Base-by-base conservation (phyloP, 106 monocot species). In the Allium sativum region DNA sequence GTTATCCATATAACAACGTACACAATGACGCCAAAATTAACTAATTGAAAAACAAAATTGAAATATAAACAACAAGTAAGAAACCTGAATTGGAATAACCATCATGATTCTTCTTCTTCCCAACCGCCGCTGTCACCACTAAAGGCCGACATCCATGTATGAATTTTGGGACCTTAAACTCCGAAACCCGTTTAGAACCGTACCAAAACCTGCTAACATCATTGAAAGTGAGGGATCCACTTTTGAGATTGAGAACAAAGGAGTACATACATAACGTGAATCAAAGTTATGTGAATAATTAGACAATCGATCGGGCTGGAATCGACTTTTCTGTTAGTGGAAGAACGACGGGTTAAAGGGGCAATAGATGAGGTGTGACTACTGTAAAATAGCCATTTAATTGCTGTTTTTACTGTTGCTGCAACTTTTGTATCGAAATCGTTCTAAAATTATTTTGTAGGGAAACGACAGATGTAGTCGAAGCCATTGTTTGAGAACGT, bases 31-130 rank as follows among this genome's bases (percentile, higher is more conserved):
- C 31, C 31, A 31, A 31, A 31, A 31, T 0, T 0, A 31, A 5
- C 31, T 5, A 3, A 31, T 0, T 2, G 2, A 31, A 31, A 31
- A 31, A 5, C 31, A 31, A 31, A 31, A 31, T 31, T 31, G 5
- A 31, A 31, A 31, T 31, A 31, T 5, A 31, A 31, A 31, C 31
- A 31, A 31, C 2, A 5, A 31, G 1, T 31, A 3, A 31, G 31
- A 31, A 31, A 62, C 62, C 60, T 2, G 47, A 62, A 47, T 45
- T 46, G 3, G 62, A 62, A 7, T 45, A 46, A 48, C 21, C 48
- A 9, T 48, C 62, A 42, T 21, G 47, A 16, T 62, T 62, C 62
- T 62, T 62, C 62, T 62, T 62, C 62, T 62, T 62, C 5, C 62
- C 62, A 8, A 46, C 14, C 0, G 62, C 62, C 62, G 18, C 31